Evolutionary conservation across 139 green algal species (phyloP).

Genomic region (Chlorella sp.): DNA sequence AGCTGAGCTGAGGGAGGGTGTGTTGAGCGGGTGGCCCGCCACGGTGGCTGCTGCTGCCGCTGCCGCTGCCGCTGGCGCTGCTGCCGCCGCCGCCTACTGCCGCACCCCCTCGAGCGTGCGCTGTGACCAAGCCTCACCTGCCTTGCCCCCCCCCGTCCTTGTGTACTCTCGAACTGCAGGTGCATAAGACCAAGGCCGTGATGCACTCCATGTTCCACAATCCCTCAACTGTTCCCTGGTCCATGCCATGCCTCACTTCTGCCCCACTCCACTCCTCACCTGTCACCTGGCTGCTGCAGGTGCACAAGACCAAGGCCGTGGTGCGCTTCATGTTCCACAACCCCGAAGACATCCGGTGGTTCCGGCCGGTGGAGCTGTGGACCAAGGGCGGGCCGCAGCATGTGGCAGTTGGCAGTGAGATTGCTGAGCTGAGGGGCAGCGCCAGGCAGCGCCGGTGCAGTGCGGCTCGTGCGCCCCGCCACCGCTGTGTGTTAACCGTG

Average conservation of each 20-base stretch:
- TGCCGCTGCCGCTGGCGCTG: not conserved
- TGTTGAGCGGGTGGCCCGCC: no score
- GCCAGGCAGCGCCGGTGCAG: not conserved
- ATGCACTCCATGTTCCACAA: no score
- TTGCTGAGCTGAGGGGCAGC: not conserved
- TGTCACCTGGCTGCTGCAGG: not conserved
- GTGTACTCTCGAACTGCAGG: not conserved
- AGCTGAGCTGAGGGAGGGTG: no score
- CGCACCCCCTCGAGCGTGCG: no score
- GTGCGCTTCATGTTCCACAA: slow-evolving; percentile 97
- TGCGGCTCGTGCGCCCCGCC: no score
- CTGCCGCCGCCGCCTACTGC: not conserved
- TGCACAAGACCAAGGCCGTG: slow-evolving; percentile 89
- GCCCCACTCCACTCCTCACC: no score
- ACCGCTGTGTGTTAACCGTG: not conserved
- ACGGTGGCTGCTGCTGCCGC: not conserved
- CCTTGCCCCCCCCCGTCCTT: no score
- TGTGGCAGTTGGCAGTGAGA: slow-evolving; percentile 85
- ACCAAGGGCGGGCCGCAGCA: slow-evolving; percentile 91
- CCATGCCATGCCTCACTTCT: not conserved
- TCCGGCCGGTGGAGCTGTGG: slow-evolving; percentile 93
- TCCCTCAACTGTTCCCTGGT: not conserved
- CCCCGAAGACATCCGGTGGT: slow-evolving; percentile 94
- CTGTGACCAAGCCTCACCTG: no score
- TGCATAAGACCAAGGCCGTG: no score